Base-by-base conservation (phyloP, 164 flowering plant species). In the Dillenia turbinata region DNA sequence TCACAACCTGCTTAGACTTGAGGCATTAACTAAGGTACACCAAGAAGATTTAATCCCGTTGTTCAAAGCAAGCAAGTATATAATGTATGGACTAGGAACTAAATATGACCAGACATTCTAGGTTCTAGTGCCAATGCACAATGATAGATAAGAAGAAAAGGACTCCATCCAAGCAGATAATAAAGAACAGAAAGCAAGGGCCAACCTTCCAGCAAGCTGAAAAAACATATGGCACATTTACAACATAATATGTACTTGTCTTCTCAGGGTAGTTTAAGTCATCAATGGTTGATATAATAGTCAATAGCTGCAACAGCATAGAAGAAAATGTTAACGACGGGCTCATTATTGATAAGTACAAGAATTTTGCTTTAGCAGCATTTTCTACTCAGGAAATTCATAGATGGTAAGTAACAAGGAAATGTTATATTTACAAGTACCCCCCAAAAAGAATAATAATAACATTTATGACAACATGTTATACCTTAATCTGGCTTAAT, bases 171-270 rank as follows among this genome's bases (percentile, higher is more conserved):
- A 46, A 53, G 24, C 3, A 47, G 44, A 56, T 10, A 17, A 12
- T 15, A 44, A 14, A 55, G 59, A 50, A 2, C 11, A 43, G 19
- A 69, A 47, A 59, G 13, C 12, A 16, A 47, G 49, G 40, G 50
- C 78, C 59, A 52, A 89, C 96, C 96, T 85, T 89, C 94, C 96
- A 90, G 69, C 96, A 89, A 8, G 96, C 88, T 3, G 94, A 87
- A 77, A 89, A 89, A 52, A 89, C 70, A 45, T 83, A 83, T 9
- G 96, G 96, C 3, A 74, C 90, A 64, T 89, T 89, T 22, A 84
- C 96, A 57, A 89, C 71, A 66, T 83, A 89, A 70, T 89, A 89
- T 51, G 88, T 87, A 19, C 81, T 81, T 9, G 96, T 85, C 83
- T 89, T 89, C 78, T 87, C 96, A 5, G 96, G 96, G 65, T 87